Conservation (phyloP, 1,139 yeast genomes). For the Candida tetrigidarum region DNA sequence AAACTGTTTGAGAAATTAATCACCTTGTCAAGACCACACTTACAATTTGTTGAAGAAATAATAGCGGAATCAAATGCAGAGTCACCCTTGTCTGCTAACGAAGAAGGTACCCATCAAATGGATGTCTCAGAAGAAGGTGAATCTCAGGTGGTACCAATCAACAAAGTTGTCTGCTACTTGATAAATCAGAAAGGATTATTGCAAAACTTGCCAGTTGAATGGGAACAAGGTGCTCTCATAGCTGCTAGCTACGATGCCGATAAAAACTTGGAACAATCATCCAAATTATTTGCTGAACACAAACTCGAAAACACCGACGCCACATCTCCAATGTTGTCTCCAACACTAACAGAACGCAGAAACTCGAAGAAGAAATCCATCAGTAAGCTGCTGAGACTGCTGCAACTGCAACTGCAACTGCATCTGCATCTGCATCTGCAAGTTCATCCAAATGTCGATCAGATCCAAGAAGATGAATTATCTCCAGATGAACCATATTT, state of each 20-base stretch:
- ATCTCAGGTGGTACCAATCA: conserved; percentile 45
- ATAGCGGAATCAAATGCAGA: conserved; percentile 7
- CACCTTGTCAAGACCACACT: conserved; percentile 38
- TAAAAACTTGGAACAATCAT: conserved; percentile 27
- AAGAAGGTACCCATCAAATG: conserved; percentile 10
- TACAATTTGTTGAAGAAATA: conserved; percentile 27
- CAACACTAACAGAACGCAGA: conserved; percentile 7
- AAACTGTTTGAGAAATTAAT: conserved; percentile 53
- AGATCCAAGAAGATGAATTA: conserved; percentile 4
- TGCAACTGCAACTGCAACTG: not conserved
- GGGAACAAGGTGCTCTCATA: conserved; percentile 49
- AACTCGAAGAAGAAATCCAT: not conserved
- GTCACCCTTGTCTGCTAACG: conserved; percentile 14
- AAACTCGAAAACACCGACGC: conserved; percentile 16
- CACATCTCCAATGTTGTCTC: conserved; percentile 11
- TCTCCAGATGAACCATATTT: conserved; percentile 1
- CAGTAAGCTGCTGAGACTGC: not conserved
- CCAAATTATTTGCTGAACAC: conserved; percentile 39
- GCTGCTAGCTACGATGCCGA: conserved; percentile 37
- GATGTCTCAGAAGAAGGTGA: conserved; percentile 7
- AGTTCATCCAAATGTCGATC: not conserved
- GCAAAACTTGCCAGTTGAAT: conserved; percentile 43
- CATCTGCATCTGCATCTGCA: conserved; percentile 4
- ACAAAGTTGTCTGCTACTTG: conserved; percentile 50
- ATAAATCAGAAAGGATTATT: conserved; percentile 42